These are phyloP conservation scores for Podospora tetraspora DNA, from an alignment of 495 filamentous ascomycete genomes.

Conservation along the genomic window DNA sequence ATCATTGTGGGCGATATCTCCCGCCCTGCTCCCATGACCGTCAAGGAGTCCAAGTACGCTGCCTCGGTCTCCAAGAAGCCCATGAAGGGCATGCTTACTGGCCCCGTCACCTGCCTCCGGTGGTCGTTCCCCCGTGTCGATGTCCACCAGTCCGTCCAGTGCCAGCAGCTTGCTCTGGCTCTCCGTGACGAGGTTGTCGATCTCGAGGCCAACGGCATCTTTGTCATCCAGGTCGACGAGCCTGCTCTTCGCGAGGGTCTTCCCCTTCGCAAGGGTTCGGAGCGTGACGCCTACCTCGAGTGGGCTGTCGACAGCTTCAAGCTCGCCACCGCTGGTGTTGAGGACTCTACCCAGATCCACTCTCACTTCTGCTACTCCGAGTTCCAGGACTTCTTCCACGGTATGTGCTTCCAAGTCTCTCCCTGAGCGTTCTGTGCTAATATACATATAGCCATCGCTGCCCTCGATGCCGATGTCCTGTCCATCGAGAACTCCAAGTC, in stretches of 20 bases:
- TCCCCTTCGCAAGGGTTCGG: conserved; percentile 81
- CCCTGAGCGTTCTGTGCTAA: not conserved
- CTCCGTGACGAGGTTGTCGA: conserved; percentile 98
- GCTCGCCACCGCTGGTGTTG: conserved; percentile 82
- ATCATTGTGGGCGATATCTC: conserved; percentile 99
- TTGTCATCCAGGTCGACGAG: conserved; percentile 98
- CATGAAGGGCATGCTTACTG: conserved; percentile 99
- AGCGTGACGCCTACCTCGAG: conserved; percentile 89
- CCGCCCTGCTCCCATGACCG: conserved; percentile 92
- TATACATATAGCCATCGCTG: conserved; percentile 67
- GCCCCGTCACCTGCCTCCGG: conserved; percentile 94
- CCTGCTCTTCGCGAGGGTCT: conserved; percentile 98
- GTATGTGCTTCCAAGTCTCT: not conserved
- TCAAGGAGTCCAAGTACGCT: conserved; percentile 99
- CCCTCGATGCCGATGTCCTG: conserved; percentile 94
- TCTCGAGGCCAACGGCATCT: conserved; percentile 90
- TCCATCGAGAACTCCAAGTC: conserved; percentile 99
- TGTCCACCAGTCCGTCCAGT: conserved; percentile 97
- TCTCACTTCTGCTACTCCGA: conserved; percentile 99
- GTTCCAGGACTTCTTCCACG: conserved; percentile 99
- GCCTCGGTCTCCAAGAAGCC: conserved; percentile 94
- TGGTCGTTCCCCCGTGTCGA: conserved; percentile 99
- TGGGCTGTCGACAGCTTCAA: conserved; percentile 98
- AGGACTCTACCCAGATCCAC: conserved; percentile 96
- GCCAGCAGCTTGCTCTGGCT: conserved; percentile 95